Base-by-base conservation (phyloP, 1,284 basidiomycete genomes). In the Ceratobasidium sp. region DNA sequence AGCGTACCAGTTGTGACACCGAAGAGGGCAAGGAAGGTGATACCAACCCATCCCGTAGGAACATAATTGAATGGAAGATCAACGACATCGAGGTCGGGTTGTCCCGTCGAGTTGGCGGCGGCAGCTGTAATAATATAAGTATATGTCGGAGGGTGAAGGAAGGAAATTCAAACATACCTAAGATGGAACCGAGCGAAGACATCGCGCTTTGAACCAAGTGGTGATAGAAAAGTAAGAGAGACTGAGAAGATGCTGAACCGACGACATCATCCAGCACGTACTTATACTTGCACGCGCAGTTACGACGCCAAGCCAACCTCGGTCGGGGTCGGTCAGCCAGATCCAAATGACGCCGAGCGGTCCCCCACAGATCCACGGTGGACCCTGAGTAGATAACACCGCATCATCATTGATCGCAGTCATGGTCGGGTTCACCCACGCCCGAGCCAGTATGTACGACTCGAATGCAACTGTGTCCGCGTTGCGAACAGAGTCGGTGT, bases 11-110 rank as follows among this genome's bases (percentile, higher is more conserved):
- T 77, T 3, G 63, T 68, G 13, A 80, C 39, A n/a, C 60, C 40
- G 61, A 80, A 80, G 28, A 80, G 77, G 2, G 64, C 80, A 20
- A 80, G 69, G 51, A 80, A 79, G 1, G 76, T 46, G 49, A 78
- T 77, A 58, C 76, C 71, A 7, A 80, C 68, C 78, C 78, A 80
- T 12, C 58, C 68, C 0, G 79, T 80, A n/a, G 79, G 79, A 4
- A 77, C 39, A 42, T 77, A 79, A 33, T 77, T 58, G 46, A 72
- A 80, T 0, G 77, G 78, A 33, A 33, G 33, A 4, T 33, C 33
- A 33, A 33, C 33, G 33, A 33, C 4, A 1, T 33, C 28, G 39
- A 53, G 68, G 33, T 70, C 68, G 53, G 18, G n/a, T n/a, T 70
- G 28, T 1, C 28, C 15, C 7, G 68, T 70, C 23, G 13, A 13